Percentiles rank a stretch among this genome's conserved stretches.
Conservation (phyloP, 2,329 filamentous ascomycete species). For the Alternaria ethzedia region DNA sequence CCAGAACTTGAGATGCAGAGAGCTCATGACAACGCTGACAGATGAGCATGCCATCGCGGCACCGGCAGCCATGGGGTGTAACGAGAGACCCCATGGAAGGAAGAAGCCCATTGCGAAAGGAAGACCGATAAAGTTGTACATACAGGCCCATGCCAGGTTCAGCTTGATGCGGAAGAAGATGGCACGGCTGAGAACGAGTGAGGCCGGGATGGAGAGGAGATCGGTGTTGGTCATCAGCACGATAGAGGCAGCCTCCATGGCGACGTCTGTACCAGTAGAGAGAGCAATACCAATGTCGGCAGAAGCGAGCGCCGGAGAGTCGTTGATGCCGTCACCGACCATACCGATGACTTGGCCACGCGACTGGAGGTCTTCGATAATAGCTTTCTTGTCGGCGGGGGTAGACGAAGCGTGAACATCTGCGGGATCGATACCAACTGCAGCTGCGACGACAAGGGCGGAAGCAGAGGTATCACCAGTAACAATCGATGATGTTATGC, state of each 20-base stretch:
- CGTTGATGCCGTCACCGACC: slow-evolving; percentile 97
- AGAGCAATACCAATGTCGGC: slow-evolving; percentile 94
- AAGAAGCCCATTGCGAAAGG: slow-evolving; percentile 98
- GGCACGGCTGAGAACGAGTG: slow-evolving; percentile 77
- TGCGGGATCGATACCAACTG: slow-evolving; percentile 78
- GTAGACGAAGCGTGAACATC: slow-evolving; percentile 87
- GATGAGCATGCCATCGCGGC: slow-evolving; percentile 92
- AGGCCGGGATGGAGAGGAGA: slow-evolving; percentile 89
- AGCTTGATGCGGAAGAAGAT: slow-evolving; percentile 95
- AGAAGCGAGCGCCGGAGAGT: slow-evolving; percentile 91
- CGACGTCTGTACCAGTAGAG: slow-evolving; percentile 90
- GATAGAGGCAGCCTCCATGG: slow-evolving; percentile 95
- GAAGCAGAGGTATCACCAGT: slow-evolving; percentile 90
- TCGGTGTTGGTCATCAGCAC: slow-evolving; percentile 94
- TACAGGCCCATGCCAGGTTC: slow-evolving; percentile 89
- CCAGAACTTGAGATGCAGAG: slow-evolving; percentile 87
- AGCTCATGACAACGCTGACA: slow-evolving; percentile 87
- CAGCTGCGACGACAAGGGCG: slow-evolving; percentile 79
- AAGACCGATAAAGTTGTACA: slow-evolving; percentile 89
- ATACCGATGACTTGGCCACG: slow-evolving; percentile 83
- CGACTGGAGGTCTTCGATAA: slow-evolving; percentile 78
- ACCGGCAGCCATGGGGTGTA: slow-evolving; percentile 93
- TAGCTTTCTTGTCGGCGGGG: slow-evolving; percentile 87
- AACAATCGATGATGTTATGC: slow-evolving; percentile 86
- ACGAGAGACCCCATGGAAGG: slow-evolving; percentile 82